phyloP scores from a whole-genome alignment of 345 rosid genomes.

The Acer campestre region DNA sequence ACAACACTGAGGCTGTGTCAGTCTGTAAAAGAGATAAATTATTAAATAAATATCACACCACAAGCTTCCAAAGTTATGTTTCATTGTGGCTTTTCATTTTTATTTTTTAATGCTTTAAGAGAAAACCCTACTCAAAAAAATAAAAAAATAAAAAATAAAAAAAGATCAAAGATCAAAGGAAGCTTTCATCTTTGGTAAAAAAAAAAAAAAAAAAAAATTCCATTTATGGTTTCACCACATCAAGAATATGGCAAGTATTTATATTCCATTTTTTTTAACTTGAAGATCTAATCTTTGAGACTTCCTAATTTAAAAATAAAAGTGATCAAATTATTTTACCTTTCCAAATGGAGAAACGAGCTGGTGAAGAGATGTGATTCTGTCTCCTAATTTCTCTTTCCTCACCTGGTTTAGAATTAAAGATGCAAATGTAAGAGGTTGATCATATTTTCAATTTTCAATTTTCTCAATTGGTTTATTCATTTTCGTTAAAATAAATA shows the following conservation, averaged over 20 bases:
- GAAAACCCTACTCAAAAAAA: neutral
- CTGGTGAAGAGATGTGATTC: slow-evolving; percentile 92
- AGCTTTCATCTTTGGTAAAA: slow-evolving; percentile 12
- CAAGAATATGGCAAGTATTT: neutral
- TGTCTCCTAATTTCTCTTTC: slow-evolving; percentile 89
- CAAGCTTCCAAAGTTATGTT: slow-evolving; percentile 40
- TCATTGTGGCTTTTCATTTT: slow-evolving; percentile 12
- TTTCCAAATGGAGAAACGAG: slow-evolving; percentile 98
- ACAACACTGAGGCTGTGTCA: slow-evolving; percentile 99
- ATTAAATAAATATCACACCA: slow-evolving; percentile 39
- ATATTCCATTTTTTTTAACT: slow-evolving; percentile 9
- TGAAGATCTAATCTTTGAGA: slow-evolving; percentile 4
- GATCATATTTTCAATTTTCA: neutral
- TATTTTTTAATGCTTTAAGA: slow-evolving; percentile 20
- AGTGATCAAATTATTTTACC: slow-evolving; percentile 37
- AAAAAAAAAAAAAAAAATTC: neutral
- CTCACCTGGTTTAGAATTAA: slow-evolving; percentile 54
- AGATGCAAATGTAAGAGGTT: neutral
- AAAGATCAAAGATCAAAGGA: neutral
- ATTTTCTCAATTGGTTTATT: too few relatives aligned
- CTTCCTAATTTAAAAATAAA: neutral
- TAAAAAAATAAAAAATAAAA: neutral
- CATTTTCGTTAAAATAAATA: neutral
- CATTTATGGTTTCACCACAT: slow-evolving; percentile 19
- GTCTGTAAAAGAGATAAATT: slow-evolving; percentile 70